phyloP scores from a whole-genome alignment of 805 yeast genomes.

The Jamesozyma hellenica region DNA sequence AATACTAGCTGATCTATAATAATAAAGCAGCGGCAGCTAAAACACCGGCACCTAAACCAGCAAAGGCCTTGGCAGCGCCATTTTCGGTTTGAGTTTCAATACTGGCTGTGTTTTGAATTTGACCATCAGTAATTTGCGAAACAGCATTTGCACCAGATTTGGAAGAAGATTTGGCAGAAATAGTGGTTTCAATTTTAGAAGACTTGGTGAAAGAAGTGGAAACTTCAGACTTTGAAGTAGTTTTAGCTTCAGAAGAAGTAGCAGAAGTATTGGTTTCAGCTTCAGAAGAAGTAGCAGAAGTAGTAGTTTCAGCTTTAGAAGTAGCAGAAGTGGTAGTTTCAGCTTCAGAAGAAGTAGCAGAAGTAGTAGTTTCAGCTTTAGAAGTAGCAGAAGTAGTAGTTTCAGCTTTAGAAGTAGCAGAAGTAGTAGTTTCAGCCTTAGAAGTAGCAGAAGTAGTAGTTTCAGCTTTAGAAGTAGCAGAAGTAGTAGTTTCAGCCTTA shows the following conservation, averaged over 20 bases:
- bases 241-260: conserved; percentile 14
- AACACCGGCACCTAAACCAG: conserved; percentile 17
- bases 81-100: conserved; percentile 13
- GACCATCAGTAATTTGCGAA: conserved; percentile 11
- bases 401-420: conserved; percentile 2
- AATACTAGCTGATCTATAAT: too few species aligned
- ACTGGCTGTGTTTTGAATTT: conserved; percentile 7
- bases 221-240: conserved; percentile 7
- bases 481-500: not conserved
- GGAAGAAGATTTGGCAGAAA: conserved; percentile 10
- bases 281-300: not conserved
- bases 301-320: not conserved
- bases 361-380: too few species aligned
- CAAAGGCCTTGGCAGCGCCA: conserved; percentile 20
- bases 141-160: too few species aligned
- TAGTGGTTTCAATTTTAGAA: too few species aligned
- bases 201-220: too few species aligned
- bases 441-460: conserved; percentile 1
- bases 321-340: conserved; percentile 26
- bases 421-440: conserved; percentile 1
- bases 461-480: conserved; percentile 2
- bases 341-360: conserved; percentile 14
- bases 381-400: conserved; percentile 3
- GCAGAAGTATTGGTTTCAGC: not conserved
- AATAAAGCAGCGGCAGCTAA: conserved; percentile 28